Percentiles rank a stretch among this genome's conserved stretches.
phyloP scores from a whole-genome alignment of 2,329 filamentous ascomycete species.

The Pestalotiopsis sp. region DNA sequence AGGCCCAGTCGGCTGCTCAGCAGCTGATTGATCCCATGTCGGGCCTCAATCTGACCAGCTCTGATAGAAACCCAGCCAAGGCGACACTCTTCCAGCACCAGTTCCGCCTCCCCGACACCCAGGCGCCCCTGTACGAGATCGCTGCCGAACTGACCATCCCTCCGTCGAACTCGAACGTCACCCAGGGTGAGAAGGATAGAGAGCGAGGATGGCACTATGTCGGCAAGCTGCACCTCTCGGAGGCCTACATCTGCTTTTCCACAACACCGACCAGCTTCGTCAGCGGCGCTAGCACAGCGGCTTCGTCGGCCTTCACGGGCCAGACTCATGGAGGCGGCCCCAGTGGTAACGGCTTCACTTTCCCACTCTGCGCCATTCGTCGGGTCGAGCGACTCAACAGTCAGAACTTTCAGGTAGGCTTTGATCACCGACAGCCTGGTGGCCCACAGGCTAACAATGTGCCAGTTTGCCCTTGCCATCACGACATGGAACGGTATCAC shows the following conservation, averaged over 20 bases:
- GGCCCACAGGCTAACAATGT: conserved; percentile 14
- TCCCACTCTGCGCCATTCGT: conserved; percentile 88
- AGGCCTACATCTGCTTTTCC: conserved; percentile 95
- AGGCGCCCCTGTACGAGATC: conserved; percentile 94
- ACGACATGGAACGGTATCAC: conserved; percentile 87
- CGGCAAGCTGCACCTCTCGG: conserved; percentile 90
- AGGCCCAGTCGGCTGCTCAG: conserved; percentile 69
- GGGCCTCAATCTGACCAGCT: conserved; percentile 69
- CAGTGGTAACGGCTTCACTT: conserved; percentile 91
- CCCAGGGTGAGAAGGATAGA: conserved; percentile 69
- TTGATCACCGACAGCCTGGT: conserved; percentile 4
- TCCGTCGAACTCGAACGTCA: conserved; percentile 68
- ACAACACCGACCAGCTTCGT: conserved; percentile 88
- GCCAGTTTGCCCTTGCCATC: conserved; percentile 82
- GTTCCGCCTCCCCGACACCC: conserved; percentile 89
- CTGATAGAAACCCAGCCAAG: conserved; percentile 84
- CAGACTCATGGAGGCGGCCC: conserved; percentile 92
- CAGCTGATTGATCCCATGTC: conserved; percentile 90
- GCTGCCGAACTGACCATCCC: conserved; percentile 91
- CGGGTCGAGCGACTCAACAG: conserved; percentile 92
- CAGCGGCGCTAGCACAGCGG: conserved; percentile 73
- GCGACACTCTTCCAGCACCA: conserved; percentile 91
- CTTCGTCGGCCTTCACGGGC: conserved; percentile 83
- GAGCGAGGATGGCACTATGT: conserved; percentile 84
- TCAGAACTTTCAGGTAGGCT: conserved; percentile 72